Conservation (phyloP, 2,329 filamentous ascomycete species). For the Microcera coccophila region DNA sequence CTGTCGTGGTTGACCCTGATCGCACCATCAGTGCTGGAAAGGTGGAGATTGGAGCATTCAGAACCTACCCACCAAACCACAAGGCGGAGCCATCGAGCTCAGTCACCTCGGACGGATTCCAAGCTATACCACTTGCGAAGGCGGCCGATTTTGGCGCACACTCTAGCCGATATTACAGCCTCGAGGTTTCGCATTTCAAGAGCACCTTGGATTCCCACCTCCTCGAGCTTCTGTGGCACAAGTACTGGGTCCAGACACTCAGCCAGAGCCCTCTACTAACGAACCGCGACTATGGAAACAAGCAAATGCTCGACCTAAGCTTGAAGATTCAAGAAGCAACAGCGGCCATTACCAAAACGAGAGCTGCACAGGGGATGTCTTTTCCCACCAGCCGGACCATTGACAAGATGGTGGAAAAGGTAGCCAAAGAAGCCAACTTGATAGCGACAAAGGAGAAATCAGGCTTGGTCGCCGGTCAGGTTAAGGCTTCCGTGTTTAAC, state of each 20-base stretch:
- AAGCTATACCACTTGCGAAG: slow-evolving; percentile 85
- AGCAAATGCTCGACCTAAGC: slow-evolving; percentile 85
- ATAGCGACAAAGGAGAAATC: slow-evolving; percentile 60
- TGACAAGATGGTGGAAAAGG: slow-evolving; percentile 54
- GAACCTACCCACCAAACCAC: slow-evolving; percentile 78
- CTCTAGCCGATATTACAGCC: slow-evolving; percentile 80
- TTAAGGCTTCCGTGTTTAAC: slow-evolving; percentile 62
- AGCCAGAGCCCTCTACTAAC: slow-evolving; percentile 86
- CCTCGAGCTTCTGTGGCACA: slow-evolving; percentile 91
- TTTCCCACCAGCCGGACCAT: slow-evolving; percentile 22
- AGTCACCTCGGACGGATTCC: slow-evolving; percentile 52
- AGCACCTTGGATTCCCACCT: slow-evolving; percentile 83
- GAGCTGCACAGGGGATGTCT: slow-evolving; percentile 24
- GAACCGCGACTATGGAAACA: slow-evolving; percentile 88
- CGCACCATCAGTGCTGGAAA: slow-evolving; percentile 91
- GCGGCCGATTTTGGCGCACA: slow-evolving; percentile 95
- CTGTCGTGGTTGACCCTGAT: slow-evolving; percentile 94
- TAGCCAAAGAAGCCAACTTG: slow-evolving; percentile 57
- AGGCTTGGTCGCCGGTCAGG: slow-evolving; percentile 58
- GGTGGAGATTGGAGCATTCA: slow-evolving; percentile 95
- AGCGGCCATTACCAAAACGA: slow-evolving; percentile 22
- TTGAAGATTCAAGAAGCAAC: slow-evolving; percentile 72
- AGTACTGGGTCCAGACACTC: slow-evolving; percentile 97
- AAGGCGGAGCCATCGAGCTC: slow-evolving; percentile 40
- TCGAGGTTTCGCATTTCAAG: slow-evolving; percentile 93